phyloP scores from a whole-genome alignment of 2,329 filamentous ascomycete genomes.

The Plenodomus lindquistii region DNA sequence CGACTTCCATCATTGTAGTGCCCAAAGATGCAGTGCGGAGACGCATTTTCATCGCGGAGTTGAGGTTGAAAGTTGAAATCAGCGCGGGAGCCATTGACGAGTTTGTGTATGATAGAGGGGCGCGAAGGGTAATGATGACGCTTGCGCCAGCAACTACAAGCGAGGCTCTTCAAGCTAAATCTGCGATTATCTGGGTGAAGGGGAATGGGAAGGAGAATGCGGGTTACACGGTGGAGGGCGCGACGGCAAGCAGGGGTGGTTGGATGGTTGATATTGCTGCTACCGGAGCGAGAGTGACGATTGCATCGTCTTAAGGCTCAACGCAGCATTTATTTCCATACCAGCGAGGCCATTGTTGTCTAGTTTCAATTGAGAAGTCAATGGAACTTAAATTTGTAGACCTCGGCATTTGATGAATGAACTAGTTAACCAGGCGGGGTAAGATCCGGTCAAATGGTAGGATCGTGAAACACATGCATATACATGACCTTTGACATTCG shows the following conservation, averaged over 20 bases:
- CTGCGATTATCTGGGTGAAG: slow-evolving; percentile 24
- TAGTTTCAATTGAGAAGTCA: no score
- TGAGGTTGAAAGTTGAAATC: slow-evolving; percentile 44
- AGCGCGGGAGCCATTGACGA: slow-evolving; percentile 23
- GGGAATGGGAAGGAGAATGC: slow-evolving; percentile 5
- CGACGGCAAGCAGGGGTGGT: slow-evolving; percentile 16
- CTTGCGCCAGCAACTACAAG: slow-evolving; percentile 10
- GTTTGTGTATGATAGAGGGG: slow-evolving; percentile 12
- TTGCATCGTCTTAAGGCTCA: slow-evolving; percentile 1
- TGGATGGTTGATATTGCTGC: slow-evolving; percentile 18
- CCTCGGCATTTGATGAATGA: no score
- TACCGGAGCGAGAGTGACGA: slow-evolving; percentile 13
- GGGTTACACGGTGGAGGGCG: slow-evolving; percentile 13
- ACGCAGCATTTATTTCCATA: no score
- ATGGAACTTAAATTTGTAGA: no score
- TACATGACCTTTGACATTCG: no score
- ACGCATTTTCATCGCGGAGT: slow-evolving; percentile 54
- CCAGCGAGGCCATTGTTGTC: no score
- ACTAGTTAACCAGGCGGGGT: no score
- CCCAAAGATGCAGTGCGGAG: slow-evolving; percentile 54
- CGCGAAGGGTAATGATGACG: slow-evolving; percentile 12
- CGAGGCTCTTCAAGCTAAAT: slow-evolving; percentile 16
- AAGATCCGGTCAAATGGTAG: no score
- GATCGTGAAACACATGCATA: no score
- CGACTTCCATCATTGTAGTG: slow-evolving; percentile 40